Evolutionary conservation across 805 yeast genomes (phyloP), one percentile per base, ranked within the genome.

Genomic region (Tetrapisispora nanseiensis): DNA sequence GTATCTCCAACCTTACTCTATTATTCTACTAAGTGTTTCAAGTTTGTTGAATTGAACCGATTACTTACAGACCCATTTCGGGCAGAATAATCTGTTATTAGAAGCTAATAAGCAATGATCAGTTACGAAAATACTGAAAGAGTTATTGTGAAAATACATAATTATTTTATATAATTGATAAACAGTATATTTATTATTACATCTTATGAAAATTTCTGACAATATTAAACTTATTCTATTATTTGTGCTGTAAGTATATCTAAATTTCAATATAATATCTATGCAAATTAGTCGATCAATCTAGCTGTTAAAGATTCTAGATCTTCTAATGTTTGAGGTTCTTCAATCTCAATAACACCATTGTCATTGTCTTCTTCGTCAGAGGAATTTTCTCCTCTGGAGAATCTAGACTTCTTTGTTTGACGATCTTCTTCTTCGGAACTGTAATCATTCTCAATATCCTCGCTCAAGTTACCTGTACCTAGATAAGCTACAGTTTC

Each of bases 271-370:
- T 19, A n/a, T n/a, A n/a, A n/a, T n/a, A 5, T 9, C 11, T 23
- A 37, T 29, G 39, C 39, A 28, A 21, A 35, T 35, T 39, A 32
- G 22, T 41, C 41, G 19, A 71, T 53, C 39, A 73, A 61, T 53
- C 63, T 69, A 20, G 72, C 73, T 2, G 95, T 80, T 67, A 86
- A 74, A 39, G 94, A 87, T 69, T 92, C 98, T 63, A 92, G 73
- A 57, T 92, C 98, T 62, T 86, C 96, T 60, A 92, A 69, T 15
- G 95, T 83, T 55, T 86, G 83, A 13, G 97, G 97, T 54, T 80
- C 85, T 52, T 85, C 94, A 36, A 85, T 70, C 65, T 89, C 95
- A 46, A 84, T 67, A 37, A 82, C 66, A 33, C 57, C 62, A 18
- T 59, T 57, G 15, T 52, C 62, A 16, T 54, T 56, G 7, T 54